Conservation (phyloP, 768 basidiomycete genomes). For the Serpula lacrymans region DNA sequence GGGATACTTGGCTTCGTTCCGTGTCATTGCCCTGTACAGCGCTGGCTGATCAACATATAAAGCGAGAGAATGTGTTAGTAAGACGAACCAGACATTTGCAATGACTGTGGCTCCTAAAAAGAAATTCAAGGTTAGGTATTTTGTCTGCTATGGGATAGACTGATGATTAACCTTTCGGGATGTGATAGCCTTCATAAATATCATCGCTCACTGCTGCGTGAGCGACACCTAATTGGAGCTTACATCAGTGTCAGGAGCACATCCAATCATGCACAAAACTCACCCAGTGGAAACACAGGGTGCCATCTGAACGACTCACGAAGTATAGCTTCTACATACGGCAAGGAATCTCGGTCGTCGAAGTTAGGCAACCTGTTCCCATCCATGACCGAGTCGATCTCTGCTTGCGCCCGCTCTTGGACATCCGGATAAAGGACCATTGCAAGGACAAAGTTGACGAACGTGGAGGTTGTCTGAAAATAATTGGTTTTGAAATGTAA, state of each 20-base stretch:
- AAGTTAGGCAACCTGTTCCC: constrained; percentile 4
- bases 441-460: constrained; percentile 7
- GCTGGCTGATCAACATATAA: no score
- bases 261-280: background rate
- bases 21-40: constrained; percentile 30
- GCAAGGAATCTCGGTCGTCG: background rate
- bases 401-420: constrained; percentile 6
- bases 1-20: constrained; percentile 30
- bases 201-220: constrained; percentile 4
- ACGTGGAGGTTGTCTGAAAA: constrained; percentile 3
- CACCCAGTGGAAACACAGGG: constrained; percentile 5
- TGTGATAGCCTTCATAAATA: constrained; percentile 3
- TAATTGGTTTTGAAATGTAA: background rate
- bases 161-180: constrained; percentile 6
- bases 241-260: background rate
- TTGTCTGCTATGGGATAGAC: background rate
- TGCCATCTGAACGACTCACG: constrained; percentile 6
- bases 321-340: constrained; percentile 7
- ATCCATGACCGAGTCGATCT: constrained; percentile 4
- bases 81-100: constrained; percentile 10
- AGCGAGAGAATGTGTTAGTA: no score
- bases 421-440: constrained; percentile 9
- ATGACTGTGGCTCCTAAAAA: constrained; percentile 1
- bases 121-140: background rate
- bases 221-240: background rate